These are phyloP conservation scores for Calamus simplicifolius DNA, from an alignment of 176 grass and related monocot genomes.

Conservation along the genomic window DNA sequence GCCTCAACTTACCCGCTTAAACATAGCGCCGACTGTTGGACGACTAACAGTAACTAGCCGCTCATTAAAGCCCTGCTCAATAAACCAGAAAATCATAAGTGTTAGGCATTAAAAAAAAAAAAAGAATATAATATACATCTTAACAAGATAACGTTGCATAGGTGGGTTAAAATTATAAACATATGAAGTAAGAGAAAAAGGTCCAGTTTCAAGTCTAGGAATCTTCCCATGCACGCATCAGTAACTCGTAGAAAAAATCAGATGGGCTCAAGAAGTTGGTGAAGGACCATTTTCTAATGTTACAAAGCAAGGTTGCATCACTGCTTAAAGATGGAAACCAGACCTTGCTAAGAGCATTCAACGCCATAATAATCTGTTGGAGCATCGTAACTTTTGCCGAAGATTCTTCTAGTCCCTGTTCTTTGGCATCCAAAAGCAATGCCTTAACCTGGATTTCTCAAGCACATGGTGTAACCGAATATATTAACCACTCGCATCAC, in stretches of 20 bases:
- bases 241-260: no score
- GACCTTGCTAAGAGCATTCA: slow-evolving; percentile 96
- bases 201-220: no score
- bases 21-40: slow-evolving; percentile 78
- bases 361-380: slow-evolving; percentile 85
- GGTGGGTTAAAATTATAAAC: no score
- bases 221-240: no score
- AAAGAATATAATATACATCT: no score
- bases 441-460: slow-evolving; percentile 52
- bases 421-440: slow-evolving; percentile 66
- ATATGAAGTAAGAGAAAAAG: no score
- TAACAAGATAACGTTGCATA: no score
- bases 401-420: slow-evolving; percentile 53
- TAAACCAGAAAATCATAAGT: background rate
- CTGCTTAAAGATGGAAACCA: background rate
- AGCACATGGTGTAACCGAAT: background rate
- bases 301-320: no score
- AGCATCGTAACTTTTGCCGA: slow-evolving; percentile 37
- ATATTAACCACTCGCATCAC: slow-evolving; percentile 10
- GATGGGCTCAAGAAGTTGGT: no score
- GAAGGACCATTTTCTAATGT: no score
- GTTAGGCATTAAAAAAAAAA: no score
- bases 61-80: slow-evolving; percentile 84
- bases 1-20: slow-evolving; percentile 59
- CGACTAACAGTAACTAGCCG: slow-evolving; percentile 64